phyloP scores from a whole-genome alignment of 179 eudicot genomes.

The Silene vulgaris region DNA sequence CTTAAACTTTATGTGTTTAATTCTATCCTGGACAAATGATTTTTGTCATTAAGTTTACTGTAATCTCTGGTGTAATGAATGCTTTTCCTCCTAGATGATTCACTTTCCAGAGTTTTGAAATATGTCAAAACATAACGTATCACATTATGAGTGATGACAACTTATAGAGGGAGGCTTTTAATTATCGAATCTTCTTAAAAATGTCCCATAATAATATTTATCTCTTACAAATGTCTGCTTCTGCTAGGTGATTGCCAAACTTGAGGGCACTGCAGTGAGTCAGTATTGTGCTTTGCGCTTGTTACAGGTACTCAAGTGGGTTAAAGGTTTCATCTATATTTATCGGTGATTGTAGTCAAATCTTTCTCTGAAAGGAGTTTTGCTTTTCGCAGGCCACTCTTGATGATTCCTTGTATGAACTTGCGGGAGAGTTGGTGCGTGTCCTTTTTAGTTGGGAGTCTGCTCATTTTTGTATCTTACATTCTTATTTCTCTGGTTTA shows the following conservation, averaged over 20 bases:
- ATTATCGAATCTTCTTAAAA: background rate
- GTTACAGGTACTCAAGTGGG: constrained; percentile 57
- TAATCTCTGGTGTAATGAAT: background rate
- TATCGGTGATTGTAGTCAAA: constrained; percentile 8
- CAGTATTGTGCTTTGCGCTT: constrained; percentile 94
- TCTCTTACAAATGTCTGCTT: constrained; percentile 12
- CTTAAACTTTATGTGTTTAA: background rate
- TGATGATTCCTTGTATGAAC: constrained; percentile 88
- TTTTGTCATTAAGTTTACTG: background rate
- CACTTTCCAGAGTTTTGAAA: background rate
- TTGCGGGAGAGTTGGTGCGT: constrained; percentile 95
- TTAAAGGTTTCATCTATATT: constrained; percentile 9
- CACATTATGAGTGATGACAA: background rate
- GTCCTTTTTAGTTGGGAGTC: background rate
- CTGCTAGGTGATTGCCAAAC: constrained; percentile 89
- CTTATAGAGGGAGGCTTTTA: background rate
- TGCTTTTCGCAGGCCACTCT: constrained; percentile 68
- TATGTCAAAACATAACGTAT: background rate
- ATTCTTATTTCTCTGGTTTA: constrained; percentile 4
- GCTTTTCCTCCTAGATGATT: constrained; percentile 1
- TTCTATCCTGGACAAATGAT: background rate
- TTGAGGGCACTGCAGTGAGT: constrained; percentile 94
- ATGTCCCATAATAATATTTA: background rate
- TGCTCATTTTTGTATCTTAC: background rate
- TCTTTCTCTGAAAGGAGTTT: constrained; percentile 23